A percentile compares a stretch with the other conserved stretches of the same genome.
Evolutionary conservation across 2,329 filamentous ascomycete species (phyloP).

Genomic region (Epichloe bromicola): DNA sequence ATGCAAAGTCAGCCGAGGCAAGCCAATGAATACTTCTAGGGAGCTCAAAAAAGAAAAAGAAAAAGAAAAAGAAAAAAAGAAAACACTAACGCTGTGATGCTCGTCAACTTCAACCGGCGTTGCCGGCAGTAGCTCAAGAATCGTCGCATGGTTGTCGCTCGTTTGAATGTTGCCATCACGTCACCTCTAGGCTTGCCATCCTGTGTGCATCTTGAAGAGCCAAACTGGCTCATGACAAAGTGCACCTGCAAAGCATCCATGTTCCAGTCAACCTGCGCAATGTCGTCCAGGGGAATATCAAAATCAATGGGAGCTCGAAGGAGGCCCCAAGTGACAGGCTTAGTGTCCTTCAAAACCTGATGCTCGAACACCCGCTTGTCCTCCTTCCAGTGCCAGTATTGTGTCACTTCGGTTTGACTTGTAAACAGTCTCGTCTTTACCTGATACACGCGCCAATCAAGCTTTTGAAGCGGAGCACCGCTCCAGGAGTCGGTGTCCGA

Average conservation of each 20-base stretch:
- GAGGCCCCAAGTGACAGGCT: constrained; percentile 33
- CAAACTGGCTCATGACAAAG: constrained; percentile 23
- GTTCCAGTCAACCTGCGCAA: constrained; percentile 33
- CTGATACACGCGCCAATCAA: constrained; percentile 39
- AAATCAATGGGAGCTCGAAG: constrained; percentile 40
- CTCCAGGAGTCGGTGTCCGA: constrained; percentile 40
- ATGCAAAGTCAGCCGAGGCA: constrained; percentile 9
- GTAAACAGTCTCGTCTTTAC: constrained; percentile 36
- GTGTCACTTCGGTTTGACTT: constrained; percentile 33
- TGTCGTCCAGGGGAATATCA: constrained; percentile 31
- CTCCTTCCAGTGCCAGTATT: constrained; percentile 42
- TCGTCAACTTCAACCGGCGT: constrained; percentile 28
- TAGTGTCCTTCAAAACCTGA: constrained; percentile 35
- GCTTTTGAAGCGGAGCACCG: constrained; percentile 27
- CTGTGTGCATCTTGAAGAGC: constrained; percentile 11
- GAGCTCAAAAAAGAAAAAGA: background rate
- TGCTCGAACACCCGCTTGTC: constrained; percentile 34
- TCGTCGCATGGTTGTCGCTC: constrained; percentile 37
- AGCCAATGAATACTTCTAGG: background rate
- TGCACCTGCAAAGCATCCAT: constrained; percentile 28
- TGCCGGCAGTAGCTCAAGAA: constrained; percentile 35
- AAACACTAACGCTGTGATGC: constrained; percentile 27
- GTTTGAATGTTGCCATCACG: constrained; percentile 38
- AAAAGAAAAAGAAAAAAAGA: background rate
- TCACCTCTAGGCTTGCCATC: constrained; percentile 28